These are phyloP conservation scores for Populus hybrid DNA, from an alignment of 441 rosid species.

Conservation along the genomic window DNA sequence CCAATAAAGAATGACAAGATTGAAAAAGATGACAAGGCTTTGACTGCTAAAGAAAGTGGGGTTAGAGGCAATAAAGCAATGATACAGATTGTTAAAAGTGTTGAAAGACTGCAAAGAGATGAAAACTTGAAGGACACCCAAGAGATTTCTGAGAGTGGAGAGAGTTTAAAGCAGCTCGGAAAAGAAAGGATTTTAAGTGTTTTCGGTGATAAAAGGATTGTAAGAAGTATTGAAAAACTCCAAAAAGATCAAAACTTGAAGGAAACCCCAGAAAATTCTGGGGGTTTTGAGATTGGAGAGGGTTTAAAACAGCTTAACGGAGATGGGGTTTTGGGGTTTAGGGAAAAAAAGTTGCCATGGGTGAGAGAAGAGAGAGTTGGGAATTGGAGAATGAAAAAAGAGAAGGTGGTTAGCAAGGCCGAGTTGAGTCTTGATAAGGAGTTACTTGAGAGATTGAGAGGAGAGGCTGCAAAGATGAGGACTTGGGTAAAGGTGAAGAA, in stretches of 20 bases:
- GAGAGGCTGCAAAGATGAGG: conserved; percentile 54
- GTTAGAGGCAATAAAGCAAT: conserved; percentile 66
- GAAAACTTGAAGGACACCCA: conserved; percentile 12
- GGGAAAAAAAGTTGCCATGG: conserved; percentile 64
- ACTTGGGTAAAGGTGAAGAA: conserved; percentile 83
- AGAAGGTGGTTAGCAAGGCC: conserved; percentile 42
- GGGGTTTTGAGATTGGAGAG: conserved; percentile 27
- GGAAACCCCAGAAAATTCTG: conserved; percentile 10
- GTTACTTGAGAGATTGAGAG: conserved; percentile 53
- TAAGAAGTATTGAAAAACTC: conserved; percentile 29
- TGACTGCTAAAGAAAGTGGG: conserved; percentile 61
- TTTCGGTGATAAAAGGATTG: neutral
- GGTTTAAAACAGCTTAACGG: conserved; percentile 30
- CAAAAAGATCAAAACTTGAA: conserved; percentile 14
- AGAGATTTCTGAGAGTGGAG: conserved; percentile 16
- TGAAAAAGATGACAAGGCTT: conserved; percentile 53
- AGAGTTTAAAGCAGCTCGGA: conserved; percentile 27
- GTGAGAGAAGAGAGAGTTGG: conserved; percentile 49
- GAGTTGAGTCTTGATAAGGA: conserved; percentile 53
- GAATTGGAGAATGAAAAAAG: conserved; percentile 57
- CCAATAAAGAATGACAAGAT: conserved; percentile 11
- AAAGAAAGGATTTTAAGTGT: conserved; percentile 17
- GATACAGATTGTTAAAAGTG: conserved; percentile 51
- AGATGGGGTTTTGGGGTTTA: conserved; percentile 20
- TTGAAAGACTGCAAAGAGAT: conserved; percentile 38